Conservation (phyloP, 192 early-diverging fungal genomes). For the Polychytrium aggregatum region DNA sequence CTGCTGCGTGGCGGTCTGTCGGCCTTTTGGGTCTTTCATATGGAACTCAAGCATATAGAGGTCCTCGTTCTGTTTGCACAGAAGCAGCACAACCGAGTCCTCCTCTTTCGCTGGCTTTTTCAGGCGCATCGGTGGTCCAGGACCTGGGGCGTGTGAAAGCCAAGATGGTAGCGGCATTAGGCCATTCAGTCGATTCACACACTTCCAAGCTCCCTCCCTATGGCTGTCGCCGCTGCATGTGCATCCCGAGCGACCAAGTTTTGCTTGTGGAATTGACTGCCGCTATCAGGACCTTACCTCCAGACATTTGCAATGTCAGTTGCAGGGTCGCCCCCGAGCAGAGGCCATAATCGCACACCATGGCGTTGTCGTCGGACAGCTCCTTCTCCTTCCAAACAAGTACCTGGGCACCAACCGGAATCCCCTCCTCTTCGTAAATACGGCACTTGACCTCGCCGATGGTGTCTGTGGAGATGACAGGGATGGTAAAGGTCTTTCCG, state of each 20-base stretch:
- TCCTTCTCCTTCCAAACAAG: constrained; percentile 34
- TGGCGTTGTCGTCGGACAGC: constrained; percentile 15
- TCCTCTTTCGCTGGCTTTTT: constrained; percentile 25
- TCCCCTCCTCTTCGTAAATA: constrained; percentile 28
- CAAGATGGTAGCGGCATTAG: too few relatives aligned
- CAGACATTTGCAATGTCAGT: constrained; percentile 36
- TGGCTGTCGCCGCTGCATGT: too few relatives aligned
- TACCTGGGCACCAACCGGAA: constrained; percentile 26
- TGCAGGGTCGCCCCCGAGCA: constrained; percentile 26
- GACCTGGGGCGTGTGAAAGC: constrained; percentile 15
- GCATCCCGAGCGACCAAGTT: too few relatives aligned
- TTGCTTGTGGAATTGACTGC: too few relatives aligned
- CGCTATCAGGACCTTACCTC: constrained; percentile 14
- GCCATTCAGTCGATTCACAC: constrained; percentile 1
- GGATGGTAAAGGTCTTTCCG: constrained; percentile 22
- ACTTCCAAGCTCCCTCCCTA: not conserved
- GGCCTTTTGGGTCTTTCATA: constrained; percentile 33
- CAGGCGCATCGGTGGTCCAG: constrained; percentile 31
- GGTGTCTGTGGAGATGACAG: constrained; percentile 16
- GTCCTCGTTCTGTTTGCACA: constrained; percentile 47
- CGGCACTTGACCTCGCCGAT: constrained; percentile 30
- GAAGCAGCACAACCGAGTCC: constrained; percentile 34
- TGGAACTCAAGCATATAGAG: constrained; percentile 45
- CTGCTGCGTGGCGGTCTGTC: too few relatives aligned
- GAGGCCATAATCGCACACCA: constrained; percentile 22